Evolutionary conservation across 352 stramenopile species (phyloP).

Genomic region (Phytophthora europaea): DNA sequence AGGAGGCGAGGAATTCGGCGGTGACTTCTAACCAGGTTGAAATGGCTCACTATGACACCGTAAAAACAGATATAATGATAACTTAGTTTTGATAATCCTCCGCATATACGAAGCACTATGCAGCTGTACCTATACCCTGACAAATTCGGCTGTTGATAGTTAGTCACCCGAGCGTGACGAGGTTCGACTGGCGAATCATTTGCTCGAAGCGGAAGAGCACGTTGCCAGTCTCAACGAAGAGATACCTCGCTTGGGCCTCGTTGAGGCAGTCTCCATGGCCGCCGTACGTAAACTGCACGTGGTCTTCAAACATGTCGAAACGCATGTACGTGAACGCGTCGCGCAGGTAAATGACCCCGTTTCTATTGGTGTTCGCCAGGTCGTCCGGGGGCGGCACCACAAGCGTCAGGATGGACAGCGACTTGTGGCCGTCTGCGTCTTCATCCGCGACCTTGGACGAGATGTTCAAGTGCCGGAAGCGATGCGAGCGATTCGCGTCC

Average conservation of each 20-base stretch:
- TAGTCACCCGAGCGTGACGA: slow-evolving; percentile 37
- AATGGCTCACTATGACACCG: neutral
- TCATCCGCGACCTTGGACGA: slow-evolving; percentile 49
- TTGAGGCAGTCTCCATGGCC: slow-evolving; percentile 46
- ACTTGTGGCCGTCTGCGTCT: slow-evolving; percentile 38
- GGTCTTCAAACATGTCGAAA: slow-evolving; percentile 47
- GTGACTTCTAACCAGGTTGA: slow-evolving; percentile 33
- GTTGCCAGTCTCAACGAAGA: slow-evolving; percentile 50
- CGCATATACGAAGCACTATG: neutral
- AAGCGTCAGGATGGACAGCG: slow-evolving; percentile 41
- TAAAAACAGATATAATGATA: slow-evolving; percentile 15
- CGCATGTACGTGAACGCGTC: slow-evolving; percentile 57
- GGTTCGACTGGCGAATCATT: slow-evolving; percentile 41
- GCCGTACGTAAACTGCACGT: slow-evolving; percentile 56
- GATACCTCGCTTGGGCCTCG: slow-evolving; percentile 47
- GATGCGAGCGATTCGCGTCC: slow-evolving; percentile 40
- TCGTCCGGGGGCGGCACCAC: slow-evolving; percentile 44
- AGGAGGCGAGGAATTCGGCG: slow-evolving; percentile 41
- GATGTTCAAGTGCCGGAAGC: slow-evolving; percentile 47
- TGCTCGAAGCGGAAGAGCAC: slow-evolving; percentile 60
- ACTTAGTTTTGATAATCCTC: slow-evolving; percentile 18
- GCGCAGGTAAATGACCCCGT: slow-evolving; percentile 49
- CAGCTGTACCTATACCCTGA: neutral
- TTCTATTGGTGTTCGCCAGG: slow-evolving; percentile 32
- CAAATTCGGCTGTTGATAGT: neutral